Base-by-base conservation (phyloP, 2,329 filamentous ascomycete genomes). In the Xylariomycetidae sp. region DNA sequence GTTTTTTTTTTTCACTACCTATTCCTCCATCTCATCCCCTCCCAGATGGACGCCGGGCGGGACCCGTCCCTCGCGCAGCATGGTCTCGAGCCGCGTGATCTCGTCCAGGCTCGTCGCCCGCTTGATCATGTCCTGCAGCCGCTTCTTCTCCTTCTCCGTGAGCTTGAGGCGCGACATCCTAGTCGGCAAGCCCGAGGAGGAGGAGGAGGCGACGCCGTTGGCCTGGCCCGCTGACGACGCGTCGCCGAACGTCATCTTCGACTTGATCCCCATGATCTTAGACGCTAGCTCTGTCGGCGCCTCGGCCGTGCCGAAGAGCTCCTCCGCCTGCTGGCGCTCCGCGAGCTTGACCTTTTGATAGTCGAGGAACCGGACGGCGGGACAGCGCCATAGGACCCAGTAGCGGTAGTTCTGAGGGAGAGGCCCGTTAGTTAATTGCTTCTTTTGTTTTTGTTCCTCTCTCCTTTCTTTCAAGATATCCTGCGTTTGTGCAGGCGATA, bases 31-130 rank as follows among this genome's bases (percentile, higher is more conserved):
- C 11, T 74, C 71, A 25, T 65, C 69, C 28, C 67, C 69, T n/a
- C n/a, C n/a, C 22, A 63, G 53, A 22, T 75, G 68, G 19, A 80
- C 74, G 17, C 80, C 85, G 20, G 74, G 71, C 3, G 90, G 90
- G 59, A 97, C 72, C 53, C 85, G 72, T 2, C 92, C 92, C 60
- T 97, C 90, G 42, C 86, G 85, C 46, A 97, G 65, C 61, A 92
- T 87, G 68, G 90, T 94, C 69, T 98, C 92, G 56, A 98, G 61
- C 47, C 79, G 74, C 37, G 87, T 82, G 56, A 98, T 94, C 66
- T 97, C 92, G 48, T 88, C 83, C 53, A 98, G 60, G 54, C 84
- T 94, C 59, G 83, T 88, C 5, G 92, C 90, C 53, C 86, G 87
- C 62, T 80, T 80, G 60, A 98, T 94, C 65, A 90, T 73, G 53